Conservation (phyloP, 2,329 filamentous ascomycete genomes). For the Metarhizium sp. region DNA sequence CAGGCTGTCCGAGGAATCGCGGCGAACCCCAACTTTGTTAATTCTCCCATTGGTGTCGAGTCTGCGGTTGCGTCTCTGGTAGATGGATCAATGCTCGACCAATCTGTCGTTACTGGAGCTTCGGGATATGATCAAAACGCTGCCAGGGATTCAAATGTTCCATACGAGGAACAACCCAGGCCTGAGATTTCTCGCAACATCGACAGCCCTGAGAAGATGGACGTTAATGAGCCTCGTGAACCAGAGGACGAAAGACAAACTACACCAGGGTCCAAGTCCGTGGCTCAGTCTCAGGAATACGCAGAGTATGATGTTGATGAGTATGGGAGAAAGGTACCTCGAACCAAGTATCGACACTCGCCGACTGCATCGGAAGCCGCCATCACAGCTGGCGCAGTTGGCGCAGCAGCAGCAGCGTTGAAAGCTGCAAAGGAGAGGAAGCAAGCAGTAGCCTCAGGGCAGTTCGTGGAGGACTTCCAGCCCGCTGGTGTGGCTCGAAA, state of each 20-base stretch:
- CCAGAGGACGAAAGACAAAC: slow-evolving; percentile 28
- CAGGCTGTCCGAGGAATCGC: slow-evolving; percentile 63
- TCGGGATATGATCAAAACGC: slow-evolving; percentile 40
- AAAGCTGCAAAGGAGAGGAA: slow-evolving; percentile 40
- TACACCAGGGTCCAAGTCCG: slow-evolving; percentile 29
- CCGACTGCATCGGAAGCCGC: slow-evolving; percentile 48
- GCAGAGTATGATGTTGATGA: slow-evolving; percentile 50
- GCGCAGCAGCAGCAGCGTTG: slow-evolving; percentile 40
- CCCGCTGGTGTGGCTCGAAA: slow-evolving; percentile 47
- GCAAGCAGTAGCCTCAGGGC: slow-evolving; percentile 25
- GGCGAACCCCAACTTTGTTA: slow-evolving; percentile 68
- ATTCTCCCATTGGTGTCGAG: slow-evolving; percentile 65
- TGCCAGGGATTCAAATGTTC: slow-evolving; percentile 27
- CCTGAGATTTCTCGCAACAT: slow-evolving; percentile 23
- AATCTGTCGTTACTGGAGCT: slow-evolving; percentile 58
- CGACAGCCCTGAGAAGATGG: slow-evolving; percentile 32
- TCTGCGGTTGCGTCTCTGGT: slow-evolving; percentile 82
- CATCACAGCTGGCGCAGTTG: slow-evolving; percentile 48
- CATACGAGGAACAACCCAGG: slow-evolving; percentile 22
- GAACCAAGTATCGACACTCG: slow-evolving; percentile 34
- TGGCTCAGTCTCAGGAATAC: slow-evolving; percentile 35
- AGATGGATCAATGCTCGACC: slow-evolving; percentile 61
- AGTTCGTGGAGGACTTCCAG: slow-evolving; percentile 28
- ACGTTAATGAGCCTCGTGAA: slow-evolving; percentile 29
- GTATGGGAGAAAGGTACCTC: slow-evolving; percentile 45